phyloP scores from a whole-genome alignment of 306 rosid genomes.

The Styphnolobium japonicum region DNA sequence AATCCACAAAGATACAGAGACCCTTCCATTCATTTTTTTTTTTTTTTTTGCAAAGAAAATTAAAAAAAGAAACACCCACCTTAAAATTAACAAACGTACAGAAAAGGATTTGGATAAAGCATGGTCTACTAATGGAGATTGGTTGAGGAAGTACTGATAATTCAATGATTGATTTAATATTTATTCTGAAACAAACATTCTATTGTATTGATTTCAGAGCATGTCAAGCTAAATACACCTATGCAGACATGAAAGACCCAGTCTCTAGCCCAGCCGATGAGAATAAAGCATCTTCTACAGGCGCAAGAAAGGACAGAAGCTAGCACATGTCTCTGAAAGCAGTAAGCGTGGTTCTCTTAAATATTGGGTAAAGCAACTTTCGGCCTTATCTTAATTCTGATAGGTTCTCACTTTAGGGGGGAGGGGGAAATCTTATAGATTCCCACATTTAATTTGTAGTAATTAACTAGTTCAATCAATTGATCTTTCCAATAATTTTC shows the following conservation, averaged over 20 bases:
- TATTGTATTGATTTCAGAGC: background rate
- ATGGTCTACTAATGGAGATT: background rate
- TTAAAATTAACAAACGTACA: background rate
- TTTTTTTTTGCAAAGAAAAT: too few relatives aligned
- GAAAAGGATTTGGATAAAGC: background rate
- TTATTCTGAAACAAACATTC: background rate
- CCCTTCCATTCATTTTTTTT: background rate
- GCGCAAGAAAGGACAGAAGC: background rate
- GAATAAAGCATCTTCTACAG: background rate
- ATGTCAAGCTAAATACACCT: background rate
- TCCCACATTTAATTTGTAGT: too few relatives aligned
- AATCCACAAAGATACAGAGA: background rate
- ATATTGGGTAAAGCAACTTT: background rate
- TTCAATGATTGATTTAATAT: constrained; percentile 1
- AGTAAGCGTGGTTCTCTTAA: background rate
- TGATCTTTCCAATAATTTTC: too few relatives aligned
- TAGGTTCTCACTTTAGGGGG: background rate
- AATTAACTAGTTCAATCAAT: too few relatives aligned
- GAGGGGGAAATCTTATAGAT: too few relatives aligned
- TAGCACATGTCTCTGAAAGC: background rate
- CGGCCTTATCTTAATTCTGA: background rate
- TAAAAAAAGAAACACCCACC: background rate
- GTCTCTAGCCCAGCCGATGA: background rate
- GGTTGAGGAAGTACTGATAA: background rate
- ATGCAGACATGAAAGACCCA: background rate